phyloP scores from a whole-genome alignment of 208 protist genomes.

The Crithidia expoeki region DNA sequence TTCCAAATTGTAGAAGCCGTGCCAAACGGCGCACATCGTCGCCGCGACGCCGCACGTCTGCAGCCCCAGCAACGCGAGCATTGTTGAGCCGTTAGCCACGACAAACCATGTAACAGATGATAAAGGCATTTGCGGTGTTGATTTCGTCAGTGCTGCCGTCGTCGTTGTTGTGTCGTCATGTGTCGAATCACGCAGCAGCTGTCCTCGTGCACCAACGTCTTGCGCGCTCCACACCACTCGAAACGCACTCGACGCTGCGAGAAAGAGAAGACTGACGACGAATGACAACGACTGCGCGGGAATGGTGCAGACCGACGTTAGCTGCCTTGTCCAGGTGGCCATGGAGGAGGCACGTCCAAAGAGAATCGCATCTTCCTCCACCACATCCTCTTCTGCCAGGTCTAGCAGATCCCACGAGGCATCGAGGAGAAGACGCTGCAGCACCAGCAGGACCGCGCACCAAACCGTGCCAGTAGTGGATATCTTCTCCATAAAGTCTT shows the following conservation, averaged over 20 bases:
- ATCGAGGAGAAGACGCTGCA: conserved; percentile 27
- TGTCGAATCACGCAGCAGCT: not conserved
- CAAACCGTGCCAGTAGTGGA: conserved; percentile 1
- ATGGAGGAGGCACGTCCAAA: conserved; percentile 42
- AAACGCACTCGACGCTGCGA: conserved; percentile 10
- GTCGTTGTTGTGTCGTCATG: not conserved
- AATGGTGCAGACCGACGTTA: conserved; percentile 18
- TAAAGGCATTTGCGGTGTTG: not conserved
- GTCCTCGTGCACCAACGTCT: not conserved
- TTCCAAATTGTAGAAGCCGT: conserved; percentile 62
- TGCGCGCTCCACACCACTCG: not conserved
- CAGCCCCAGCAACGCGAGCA: conserved; percentile 33
- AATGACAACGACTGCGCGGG: conserved; percentile 37
- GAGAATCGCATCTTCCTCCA: conserved; percentile 66
- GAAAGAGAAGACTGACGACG: conserved; percentile 20
- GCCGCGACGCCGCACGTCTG: conserved; percentile 31
- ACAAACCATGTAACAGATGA: not conserved
- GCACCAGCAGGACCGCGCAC: conserved; percentile 20
- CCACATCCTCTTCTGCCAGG: conserved; percentile 34
- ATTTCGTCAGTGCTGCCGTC: not conserved
- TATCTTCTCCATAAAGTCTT: not conserved
- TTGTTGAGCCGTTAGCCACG: conserved; percentile 11
- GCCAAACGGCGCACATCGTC: conserved; percentile 44
- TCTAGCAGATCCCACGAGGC: conserved; percentile 9
- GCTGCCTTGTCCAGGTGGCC: conserved; percentile 17